phyloP scores from a whole-genome alignment of 73 alveolate genomes.

The Symbiodinium pilosum region DNA sequence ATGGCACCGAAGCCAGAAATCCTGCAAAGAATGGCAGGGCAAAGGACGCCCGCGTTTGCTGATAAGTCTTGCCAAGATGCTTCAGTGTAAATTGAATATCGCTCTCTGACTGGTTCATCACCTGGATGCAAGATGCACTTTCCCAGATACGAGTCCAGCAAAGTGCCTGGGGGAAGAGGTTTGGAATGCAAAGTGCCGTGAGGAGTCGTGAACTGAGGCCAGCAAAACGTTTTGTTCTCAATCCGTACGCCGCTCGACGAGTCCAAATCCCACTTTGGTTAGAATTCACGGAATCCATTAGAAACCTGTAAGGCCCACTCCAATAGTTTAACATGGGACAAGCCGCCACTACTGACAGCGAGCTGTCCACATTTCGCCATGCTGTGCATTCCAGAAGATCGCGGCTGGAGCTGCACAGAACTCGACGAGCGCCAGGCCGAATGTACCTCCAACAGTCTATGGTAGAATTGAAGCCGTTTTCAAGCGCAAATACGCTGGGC shows the following conservation, averaged over 20 bases:
- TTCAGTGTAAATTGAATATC: neutral
- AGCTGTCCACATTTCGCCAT: neutral
- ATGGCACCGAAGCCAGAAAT: neutral
- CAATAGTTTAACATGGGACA: neutral
- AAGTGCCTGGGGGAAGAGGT: too few relatives aligned
- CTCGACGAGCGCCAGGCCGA: conserved; percentile 11
- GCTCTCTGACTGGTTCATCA: conserved; percentile 10
- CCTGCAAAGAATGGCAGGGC: neutral
- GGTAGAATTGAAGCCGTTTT: too few relatives aligned
- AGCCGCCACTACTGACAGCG: neutral
- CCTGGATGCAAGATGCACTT: neutral
- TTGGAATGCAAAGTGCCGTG: too few relatives aligned
- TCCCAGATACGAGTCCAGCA: too few relatives aligned
- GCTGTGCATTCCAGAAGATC: conserved; percentile 10
- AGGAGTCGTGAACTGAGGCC: too few relatives aligned
- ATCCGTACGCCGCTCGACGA: too few relatives aligned
- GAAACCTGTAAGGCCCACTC: too few relatives aligned
- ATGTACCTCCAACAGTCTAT: neutral
- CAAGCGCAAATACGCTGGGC: neutral
- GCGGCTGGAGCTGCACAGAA: conserved; percentile 4
- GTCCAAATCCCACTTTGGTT: too few relatives aligned
- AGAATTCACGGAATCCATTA: too few relatives aligned
- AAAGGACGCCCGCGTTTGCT: neutral
- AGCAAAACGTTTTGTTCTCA: too few relatives aligned
- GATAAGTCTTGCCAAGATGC: neutral